phyloP scores from a whole-genome alignment of 2,329 filamentous ascomycete genomes.

The Colletotrichum viniferum region DNA sequence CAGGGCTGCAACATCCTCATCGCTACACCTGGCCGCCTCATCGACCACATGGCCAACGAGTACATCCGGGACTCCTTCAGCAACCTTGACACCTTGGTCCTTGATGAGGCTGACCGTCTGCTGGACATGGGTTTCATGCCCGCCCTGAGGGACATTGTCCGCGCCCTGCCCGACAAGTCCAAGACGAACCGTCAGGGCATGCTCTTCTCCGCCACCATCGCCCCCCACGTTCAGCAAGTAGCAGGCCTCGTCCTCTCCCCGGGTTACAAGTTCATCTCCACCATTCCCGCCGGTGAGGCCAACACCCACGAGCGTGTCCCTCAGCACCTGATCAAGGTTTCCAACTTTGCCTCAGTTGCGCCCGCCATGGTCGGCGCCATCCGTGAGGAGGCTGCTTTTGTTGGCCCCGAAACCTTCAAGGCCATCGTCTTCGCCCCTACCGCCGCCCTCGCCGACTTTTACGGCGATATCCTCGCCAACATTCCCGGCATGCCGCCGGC shows the following conservation, averaged over 20 bases:
- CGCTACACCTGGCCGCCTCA: constrained; percentile 78
- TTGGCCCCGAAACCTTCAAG: constrained; percentile 67
- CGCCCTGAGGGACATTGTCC: constrained; percentile 77
- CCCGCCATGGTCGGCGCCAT: constrained; percentile 63
- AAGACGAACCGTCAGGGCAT: constrained; percentile 71
- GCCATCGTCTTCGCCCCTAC: constrained; percentile 81
- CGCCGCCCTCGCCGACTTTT: constrained; percentile 55
- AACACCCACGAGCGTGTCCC: constrained; percentile 79
- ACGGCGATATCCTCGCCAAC: constrained; percentile 47
- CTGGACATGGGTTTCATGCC: constrained; percentile 87
- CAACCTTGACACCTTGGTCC: constrained; percentile 76
- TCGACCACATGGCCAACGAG: constrained; percentile 79
- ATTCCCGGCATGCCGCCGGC: constrained; percentile 46
- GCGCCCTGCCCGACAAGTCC: constrained; percentile 67
- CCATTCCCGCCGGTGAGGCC: constrained; percentile 74
- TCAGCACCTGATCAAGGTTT: constrained; percentile 71
- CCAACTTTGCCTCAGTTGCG: constrained; percentile 72
- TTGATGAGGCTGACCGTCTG: constrained; percentile 83
- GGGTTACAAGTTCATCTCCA: constrained; percentile 81
- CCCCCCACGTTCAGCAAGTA: constrained; percentile 77
- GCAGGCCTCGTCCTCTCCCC: constrained; percentile 71
- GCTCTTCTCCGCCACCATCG: constrained; percentile 87
- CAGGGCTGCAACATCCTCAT: constrained; percentile 80
- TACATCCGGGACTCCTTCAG: constrained; percentile 71
- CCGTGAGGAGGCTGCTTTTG: constrained; percentile 42